phyloP scores from a whole-genome alignment of 352 stramenopile species.

The Aphanomyces stellatus region DNA sequence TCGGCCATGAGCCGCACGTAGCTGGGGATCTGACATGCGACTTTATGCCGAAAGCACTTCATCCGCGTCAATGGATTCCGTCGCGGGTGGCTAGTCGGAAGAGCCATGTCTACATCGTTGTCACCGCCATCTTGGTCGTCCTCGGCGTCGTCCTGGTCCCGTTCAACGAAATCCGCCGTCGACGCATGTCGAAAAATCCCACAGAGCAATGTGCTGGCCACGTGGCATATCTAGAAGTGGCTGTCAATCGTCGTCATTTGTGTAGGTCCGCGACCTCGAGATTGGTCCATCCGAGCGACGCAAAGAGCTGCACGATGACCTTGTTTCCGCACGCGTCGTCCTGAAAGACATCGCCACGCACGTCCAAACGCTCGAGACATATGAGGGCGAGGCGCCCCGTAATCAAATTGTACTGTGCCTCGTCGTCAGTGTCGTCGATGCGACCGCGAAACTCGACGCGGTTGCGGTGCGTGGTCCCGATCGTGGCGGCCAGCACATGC shows the following conservation, averaged over 20 bases:
- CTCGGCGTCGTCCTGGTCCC: background rate
- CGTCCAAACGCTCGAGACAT: background rate
- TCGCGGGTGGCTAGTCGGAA: background rate
- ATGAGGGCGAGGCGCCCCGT: background rate
- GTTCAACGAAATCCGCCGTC: background rate
- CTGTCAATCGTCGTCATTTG: background rate
- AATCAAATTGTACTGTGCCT: background rate
- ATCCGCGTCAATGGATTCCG: constrained; percentile 8
- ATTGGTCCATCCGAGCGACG: background rate
- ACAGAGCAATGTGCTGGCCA: background rate
- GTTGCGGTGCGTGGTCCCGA: constrained; percentile 4
- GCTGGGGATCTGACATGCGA: background rate
- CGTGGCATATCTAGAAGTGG: background rate
- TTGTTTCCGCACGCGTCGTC: background rate
- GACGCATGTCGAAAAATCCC: background rate
- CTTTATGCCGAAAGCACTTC: constrained; percentile 13
- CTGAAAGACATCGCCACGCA: background rate
- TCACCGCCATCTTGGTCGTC: background rate
- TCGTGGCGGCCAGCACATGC: background rate
- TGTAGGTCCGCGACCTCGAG: background rate
- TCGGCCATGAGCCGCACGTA: constrained; percentile 3
- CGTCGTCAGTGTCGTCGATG: background rate
- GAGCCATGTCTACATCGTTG: background rate
- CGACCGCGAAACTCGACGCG: background rate
- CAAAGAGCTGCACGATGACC: constrained; percentile 14